Conservation (phyloP, 106 monocot species). For the Dactylorhiza incarnata region DNA sequence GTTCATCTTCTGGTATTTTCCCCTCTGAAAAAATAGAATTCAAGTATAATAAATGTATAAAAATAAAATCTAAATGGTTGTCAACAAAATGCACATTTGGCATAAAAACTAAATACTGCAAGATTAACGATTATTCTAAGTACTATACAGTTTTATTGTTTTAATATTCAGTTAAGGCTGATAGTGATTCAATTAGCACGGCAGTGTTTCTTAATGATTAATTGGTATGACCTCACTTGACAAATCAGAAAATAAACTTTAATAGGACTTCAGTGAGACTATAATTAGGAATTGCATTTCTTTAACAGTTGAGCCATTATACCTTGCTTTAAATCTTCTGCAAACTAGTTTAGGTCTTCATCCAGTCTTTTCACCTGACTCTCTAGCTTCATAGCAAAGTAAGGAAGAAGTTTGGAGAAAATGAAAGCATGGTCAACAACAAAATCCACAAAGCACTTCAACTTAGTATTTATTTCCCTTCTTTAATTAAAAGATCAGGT, state of each 20-base stretch:
- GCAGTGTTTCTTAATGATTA: neutral
- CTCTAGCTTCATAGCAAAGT: slow-evolving; percentile 57
- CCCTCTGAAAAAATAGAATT: slow-evolving; percentile 35
- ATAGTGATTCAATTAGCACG: neutral
- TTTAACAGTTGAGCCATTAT: neutral
- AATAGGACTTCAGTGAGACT: neutral
- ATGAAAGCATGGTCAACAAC: neutral
- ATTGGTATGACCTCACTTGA: neutral
- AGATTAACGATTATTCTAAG: too few relatives aligned
- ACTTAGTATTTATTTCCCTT: too few relatives aligned
- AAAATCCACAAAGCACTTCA: neutral
- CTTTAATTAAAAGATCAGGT: too few relatives aligned
- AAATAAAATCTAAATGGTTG: neutral
- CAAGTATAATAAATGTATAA: neutral
- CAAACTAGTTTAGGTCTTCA: slow-evolving; percentile 91
- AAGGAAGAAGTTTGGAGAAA: neutral
- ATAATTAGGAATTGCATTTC: neutral
- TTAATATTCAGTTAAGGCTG: too few relatives aligned
- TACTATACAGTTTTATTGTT: too few relatives aligned
- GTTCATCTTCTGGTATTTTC: slow-evolving; percentile 88
- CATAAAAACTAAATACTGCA: too few relatives aligned
- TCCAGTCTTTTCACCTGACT: slow-evolving; percentile 92
- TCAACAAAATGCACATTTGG: neutral
- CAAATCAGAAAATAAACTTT: neutral
- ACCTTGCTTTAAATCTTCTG: slow-evolving; percentile 99